Evolutionary conservation across 805 yeast species (phyloP).

Genomic region (Candida lessepsii): DNA sequence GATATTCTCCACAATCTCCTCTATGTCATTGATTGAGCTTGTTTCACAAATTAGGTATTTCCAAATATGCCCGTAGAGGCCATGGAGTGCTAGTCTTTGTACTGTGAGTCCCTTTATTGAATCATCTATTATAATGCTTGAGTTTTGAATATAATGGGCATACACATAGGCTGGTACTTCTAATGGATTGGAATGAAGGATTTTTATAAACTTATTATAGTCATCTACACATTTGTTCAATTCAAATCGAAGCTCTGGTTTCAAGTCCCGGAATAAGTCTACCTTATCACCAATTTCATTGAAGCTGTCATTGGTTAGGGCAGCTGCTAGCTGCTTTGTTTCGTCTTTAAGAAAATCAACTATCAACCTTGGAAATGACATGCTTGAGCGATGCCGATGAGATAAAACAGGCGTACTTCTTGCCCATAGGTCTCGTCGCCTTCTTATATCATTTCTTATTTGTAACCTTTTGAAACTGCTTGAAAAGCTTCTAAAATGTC

Average conservation of each 20-base stretch:
- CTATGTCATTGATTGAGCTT: constrained; percentile 34
- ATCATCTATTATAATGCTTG: constrained; percentile 20
- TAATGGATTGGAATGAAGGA: constrained; percentile 32
- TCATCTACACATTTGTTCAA: constrained; percentile 27
- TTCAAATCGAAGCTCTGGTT: constrained; percentile 17
- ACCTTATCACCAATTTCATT: background rate
- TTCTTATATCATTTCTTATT: background rate
- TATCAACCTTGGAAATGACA: constrained; percentile 6
- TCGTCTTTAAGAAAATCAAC: constrained; percentile 14
- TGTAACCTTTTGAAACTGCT: background rate
- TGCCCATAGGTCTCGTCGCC: constrained; percentile 3
- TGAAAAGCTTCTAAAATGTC: background rate
- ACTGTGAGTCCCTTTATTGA: constrained; percentile 22
- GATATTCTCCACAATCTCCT: constrained; percentile 33
- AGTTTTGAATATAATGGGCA: constrained; percentile 17
- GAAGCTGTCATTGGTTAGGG: constrained; percentile 4
- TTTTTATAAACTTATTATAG: constrained; percentile 27
- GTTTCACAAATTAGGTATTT: constrained; percentile 23
- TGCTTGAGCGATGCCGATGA: background rate
- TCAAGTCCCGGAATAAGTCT: constrained; percentile 8
- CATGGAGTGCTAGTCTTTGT: constrained; percentile 31
- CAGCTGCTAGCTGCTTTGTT: constrained; percentile 9
- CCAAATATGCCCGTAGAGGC: constrained; percentile 33
- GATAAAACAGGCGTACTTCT: background rate
- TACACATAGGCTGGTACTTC: constrained; percentile 30